A percentile compares a stretch with the other conserved stretches of the same genome.
Conservation (phyloP, 2,329 filamentous ascomycete genomes). For the Talaromyces sp. region DNA sequence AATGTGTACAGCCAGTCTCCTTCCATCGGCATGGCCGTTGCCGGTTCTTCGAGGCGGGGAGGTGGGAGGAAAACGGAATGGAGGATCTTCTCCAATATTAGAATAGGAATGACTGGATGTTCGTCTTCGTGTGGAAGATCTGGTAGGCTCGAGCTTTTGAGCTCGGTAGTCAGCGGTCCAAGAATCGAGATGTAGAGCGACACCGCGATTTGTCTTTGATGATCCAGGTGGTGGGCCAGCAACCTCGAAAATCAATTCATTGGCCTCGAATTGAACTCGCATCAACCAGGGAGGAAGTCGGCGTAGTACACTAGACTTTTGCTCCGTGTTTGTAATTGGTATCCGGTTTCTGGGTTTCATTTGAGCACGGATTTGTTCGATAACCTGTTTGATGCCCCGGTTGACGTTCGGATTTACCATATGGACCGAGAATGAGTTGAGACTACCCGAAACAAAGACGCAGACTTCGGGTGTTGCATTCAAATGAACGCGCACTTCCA, state of each 20-base stretch:
- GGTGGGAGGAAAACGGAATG: constrained; percentile 51
- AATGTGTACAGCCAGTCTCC: constrained; percentile 75
- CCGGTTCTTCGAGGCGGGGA: constrained; percentile 47
- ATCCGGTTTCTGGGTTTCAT: constrained; percentile 62
- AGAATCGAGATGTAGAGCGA: constrained; percentile 81
- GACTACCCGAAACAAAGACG: constrained; percentile 73
- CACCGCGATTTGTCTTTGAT: constrained; percentile 75
- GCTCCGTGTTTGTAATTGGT: constrained; percentile 48
- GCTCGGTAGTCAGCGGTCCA: constrained; percentile 88
- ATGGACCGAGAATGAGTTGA: constrained; percentile 85
- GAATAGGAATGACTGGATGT: constrained; percentile 67
- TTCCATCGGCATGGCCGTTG: constrained; percentile 64
- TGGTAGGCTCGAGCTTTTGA: constrained; percentile 65
- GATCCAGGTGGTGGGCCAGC: constrained; percentile 84
- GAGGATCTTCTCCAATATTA: constrained; percentile 61
- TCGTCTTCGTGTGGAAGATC: constrained; percentile 60
- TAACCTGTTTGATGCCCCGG: constrained; percentile 86
- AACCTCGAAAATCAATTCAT: constrained; percentile 85
- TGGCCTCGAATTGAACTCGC: constrained; percentile 79
- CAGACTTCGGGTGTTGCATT: constrained; percentile 82
- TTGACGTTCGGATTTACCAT: constrained; percentile 91
- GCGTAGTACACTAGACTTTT: constrained; percentile 69
- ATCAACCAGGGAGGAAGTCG: constrained; percentile 80
- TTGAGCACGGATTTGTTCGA: constrained; percentile 74
- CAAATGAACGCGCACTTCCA: constrained; percentile 82